These are phyloP conservation scores for Coemansia sp. DNA, from an alignment of 192 early-diverging fungal genomes.

Conservation along the genomic window DNA sequence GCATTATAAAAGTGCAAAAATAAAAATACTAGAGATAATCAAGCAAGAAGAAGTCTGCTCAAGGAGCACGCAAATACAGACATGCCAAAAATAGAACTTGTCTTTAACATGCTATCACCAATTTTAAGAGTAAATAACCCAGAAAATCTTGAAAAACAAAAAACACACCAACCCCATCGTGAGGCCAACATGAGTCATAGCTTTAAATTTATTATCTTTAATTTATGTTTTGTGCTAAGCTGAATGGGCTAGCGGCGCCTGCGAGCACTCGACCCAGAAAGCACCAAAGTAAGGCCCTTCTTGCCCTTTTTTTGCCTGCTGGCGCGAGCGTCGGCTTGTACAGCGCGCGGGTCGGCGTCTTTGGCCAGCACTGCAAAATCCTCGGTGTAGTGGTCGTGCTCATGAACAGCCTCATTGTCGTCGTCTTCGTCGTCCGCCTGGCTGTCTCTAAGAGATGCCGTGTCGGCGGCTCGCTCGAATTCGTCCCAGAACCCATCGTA, in stretches of 20 bases:
- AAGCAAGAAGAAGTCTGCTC: neutral
- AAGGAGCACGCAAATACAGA: neutral
- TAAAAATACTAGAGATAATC: neutral
- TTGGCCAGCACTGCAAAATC: slow-evolving; percentile 21
- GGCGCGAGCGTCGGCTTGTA: neutral
- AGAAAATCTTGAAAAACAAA: too few species aligned
- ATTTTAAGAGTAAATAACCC: too few species aligned
- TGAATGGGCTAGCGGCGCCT: slow-evolving; percentile 18
- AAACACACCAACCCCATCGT: too few species aligned
- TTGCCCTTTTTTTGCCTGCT: slow-evolving; percentile 13
- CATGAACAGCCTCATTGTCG: neutral
- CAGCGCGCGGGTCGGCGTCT: neutral
- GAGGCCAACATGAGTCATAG: too few species aligned
- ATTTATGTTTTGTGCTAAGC: neutral
- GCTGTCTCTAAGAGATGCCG: neutral
- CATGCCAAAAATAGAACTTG: neutral
- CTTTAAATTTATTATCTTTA: too few species aligned
- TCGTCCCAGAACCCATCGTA: slow-evolving; percentile 35
- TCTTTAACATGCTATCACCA: neutral
- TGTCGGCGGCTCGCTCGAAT: slow-evolving; percentile 27
- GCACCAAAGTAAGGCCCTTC: slow-evolving; percentile 27
- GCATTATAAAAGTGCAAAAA: neutral
- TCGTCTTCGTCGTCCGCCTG: slow-evolving; percentile 6
- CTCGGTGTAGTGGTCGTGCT: slow-evolving; percentile 14
- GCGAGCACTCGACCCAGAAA: slow-evolving; percentile 30